phyloP scores from a whole-genome alignment of 805 yeast species.

The Brettanomyces bruxellensis region DNA sequence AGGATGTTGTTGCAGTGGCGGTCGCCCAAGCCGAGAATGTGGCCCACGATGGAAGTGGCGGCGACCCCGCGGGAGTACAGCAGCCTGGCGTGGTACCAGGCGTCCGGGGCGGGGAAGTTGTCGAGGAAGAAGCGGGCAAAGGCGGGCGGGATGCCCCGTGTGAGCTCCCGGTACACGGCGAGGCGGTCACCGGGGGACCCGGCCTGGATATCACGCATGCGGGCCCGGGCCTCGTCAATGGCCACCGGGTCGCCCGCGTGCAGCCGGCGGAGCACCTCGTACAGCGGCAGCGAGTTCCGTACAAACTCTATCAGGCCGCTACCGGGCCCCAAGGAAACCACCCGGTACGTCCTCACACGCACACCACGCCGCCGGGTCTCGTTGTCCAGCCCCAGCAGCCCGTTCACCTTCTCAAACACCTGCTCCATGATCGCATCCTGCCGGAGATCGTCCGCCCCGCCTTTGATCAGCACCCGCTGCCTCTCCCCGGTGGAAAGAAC shows the following conservation, averaged over 20 bases:
- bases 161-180: slow-evolving; percentile 37
- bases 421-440: slow-evolving; percentile 98
- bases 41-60: slow-evolving; percentile 77
- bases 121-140: slow-evolving; percentile 63
- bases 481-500: slow-evolving; percentile 46
- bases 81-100: slow-evolving; percentile 63
- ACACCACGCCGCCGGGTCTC: slow-evolving; percentile 50
- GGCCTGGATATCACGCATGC: slow-evolving; percentile 52
- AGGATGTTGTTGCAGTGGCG: slow-evolving; percentile 87
- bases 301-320: slow-evolving; percentile 92
- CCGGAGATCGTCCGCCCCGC: slow-evolving; percentile 83
- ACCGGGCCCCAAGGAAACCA: slow-evolving; percentile 79
- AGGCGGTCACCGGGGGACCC: slow-evolving; percentile 35
- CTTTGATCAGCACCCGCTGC: slow-evolving; percentile 62
- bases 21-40: slow-evolving; percentile 88
- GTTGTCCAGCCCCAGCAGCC: slow-evolving; percentile 45
- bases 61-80: slow-evolving; percentile 74
- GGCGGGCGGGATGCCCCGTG: slow-evolving; percentile 50
- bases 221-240: slow-evolving; percentile 48
- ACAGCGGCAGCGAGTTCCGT: slow-evolving; percentile 59
- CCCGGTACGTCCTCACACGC: slow-evolving; percentile 74
- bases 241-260: slow-evolving; percentile 48
- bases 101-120: slow-evolving; percentile 54
- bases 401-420: slow-evolving; percentile 81
- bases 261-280: slow-evolving; percentile 55